A percentile compares a stretch with the other conserved stretches of the same genome.
These are phyloP conservation scores for Paxillus rubicundulus DNA, from an alignment of 768 basidiomycete species.

Conservation along the genomic window DNA sequence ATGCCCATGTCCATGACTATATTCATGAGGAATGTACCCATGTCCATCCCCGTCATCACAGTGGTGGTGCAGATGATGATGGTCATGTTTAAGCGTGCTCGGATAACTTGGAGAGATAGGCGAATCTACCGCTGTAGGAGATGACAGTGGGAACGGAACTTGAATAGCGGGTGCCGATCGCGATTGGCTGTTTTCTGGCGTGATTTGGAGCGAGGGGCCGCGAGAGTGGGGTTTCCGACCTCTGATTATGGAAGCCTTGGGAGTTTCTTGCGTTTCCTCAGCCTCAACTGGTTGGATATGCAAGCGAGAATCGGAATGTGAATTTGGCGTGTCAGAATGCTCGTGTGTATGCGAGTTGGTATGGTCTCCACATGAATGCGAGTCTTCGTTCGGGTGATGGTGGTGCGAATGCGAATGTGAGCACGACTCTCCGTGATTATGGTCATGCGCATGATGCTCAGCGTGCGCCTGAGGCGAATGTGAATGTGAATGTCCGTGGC, in stretches of 20 bases:
- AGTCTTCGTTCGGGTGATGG: conserved; percentile 22
- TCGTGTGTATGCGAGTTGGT: conserved; percentile 27
- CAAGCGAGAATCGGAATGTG: conserved; percentile 11
- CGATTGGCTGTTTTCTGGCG: conserved; percentile 22
- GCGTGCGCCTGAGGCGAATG: conserved; percentile 12
- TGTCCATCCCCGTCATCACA: conserved; percentile 22
- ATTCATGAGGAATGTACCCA: conserved; percentile 44
- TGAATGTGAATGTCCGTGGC: conserved; percentile 10
- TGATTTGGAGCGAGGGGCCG: conserved; percentile 40
- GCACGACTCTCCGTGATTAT: conserved; percentile 16
- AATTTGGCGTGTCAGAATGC: conserved; percentile 21
- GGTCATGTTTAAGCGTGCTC: conserved; percentile 47
- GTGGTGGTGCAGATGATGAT: conserved; percentile 35
- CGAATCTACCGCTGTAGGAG: conserved; percentile 33
- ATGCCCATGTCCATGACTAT: conserved; percentile 49
- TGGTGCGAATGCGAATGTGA: conserved; percentile 29
- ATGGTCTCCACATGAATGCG: conserved; percentile 19
- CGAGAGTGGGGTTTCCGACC: conserved; percentile 38
- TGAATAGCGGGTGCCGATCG: conserved; percentile 17
- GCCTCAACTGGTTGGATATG: conserved; percentile 10
- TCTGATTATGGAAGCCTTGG: conserved; percentile 20
- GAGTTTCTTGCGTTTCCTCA: conserved; percentile 7
- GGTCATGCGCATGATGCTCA: conserved; percentile 11
- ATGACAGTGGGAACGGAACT: conserved; percentile 27
- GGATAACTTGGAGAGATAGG: conserved; percentile 67